Conservation (phyloP, 1,284 basidiomycete species). For the Nidula niveotomentosa region DNA sequence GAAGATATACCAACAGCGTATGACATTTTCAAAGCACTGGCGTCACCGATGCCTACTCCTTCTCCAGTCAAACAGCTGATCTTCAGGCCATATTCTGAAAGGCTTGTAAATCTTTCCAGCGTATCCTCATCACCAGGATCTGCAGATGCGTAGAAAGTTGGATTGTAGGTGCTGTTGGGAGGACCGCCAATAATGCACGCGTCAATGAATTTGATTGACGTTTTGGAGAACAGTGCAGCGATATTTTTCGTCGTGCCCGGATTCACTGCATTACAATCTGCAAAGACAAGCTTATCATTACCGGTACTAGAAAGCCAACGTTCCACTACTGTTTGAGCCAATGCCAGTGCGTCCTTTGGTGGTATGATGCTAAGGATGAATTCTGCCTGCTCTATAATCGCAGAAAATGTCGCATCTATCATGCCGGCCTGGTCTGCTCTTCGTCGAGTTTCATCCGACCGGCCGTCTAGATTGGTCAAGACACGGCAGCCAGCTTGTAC, state of each 20-base stretch:
- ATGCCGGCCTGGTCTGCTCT: conserved; percentile 55
- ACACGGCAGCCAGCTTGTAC: conserved; percentile 42
- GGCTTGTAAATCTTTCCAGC: conserved; percentile 40
- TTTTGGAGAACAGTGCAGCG: conserved; percentile 39
- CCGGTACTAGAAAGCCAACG: conserved; percentile 12
- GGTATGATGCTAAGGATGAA: conserved; percentile 60
- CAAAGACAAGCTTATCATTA: conserved; percentile 34
- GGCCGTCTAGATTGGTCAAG: conserved; percentile 48
- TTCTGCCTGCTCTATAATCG: conserved; percentile 40
- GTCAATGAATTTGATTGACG: conserved; percentile 47
- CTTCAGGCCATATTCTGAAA: conserved; percentile 45
- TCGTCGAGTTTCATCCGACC: conserved; percentile 43
- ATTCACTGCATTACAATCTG: conserved; percentile 62
- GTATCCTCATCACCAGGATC: conserved; percentile 26
- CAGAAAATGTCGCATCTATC: conserved; percentile 42
- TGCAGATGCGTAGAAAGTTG: conserved; percentile 54
- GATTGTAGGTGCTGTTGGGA: conserved; percentile 45
- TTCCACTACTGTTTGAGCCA: conserved; percentile 43
- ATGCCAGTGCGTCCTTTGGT: conserved; percentile 48
- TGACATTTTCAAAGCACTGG: conserved; percentile 64
- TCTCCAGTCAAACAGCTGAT: conserved; percentile 44
- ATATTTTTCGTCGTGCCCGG: conserved; percentile 50
- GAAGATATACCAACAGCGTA: conserved; percentile 45
- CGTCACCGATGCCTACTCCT: conserved; percentile 50
- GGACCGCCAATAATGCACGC: conserved; percentile 60